Base-by-base conservation (phyloP, 768 basidiomycete genomes). In the Leccinum broughii region DNA sequence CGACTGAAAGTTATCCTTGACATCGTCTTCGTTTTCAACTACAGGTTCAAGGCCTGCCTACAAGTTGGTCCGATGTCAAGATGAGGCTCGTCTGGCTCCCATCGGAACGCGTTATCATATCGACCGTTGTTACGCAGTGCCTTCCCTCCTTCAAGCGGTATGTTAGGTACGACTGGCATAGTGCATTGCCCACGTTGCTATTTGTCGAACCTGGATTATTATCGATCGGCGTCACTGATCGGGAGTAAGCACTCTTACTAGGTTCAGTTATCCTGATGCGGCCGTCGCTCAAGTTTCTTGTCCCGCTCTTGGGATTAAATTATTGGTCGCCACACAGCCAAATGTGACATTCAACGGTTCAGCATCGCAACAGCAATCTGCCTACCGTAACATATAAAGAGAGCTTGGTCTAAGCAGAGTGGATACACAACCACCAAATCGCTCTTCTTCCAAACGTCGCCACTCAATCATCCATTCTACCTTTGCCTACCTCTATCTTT, bases 321-420 rank as follows among this genome's bases (percentile, higher is more conserved):
- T 10, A 51, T 50, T 37, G 10, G 24, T 32, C 55, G 1, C 28
- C 34, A 50, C 58, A 51, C 51, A 56, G 56, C 50, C 30, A 22
- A 26, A 20, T 20, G 11, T 6, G 8, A 44, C 41, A 20, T 24
- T 22, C 4, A 22, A 44, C 8, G 1, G 20, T 39, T 55, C 37
- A n/a, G 26, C 44, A 26, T 52, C 50, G 35, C 60, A 22, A 30
- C 22, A 22, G 10, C 44, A 32, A 32, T 54, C 34, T 34, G 56
- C 39, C 39, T 39, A 35, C 15, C 44, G 22, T 20, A 14, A 44
- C 20, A 51, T 72, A 71, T 73, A 72, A 65, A 44, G 69, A 59
- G 57, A 28, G 58, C 59, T 51, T 35, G n/a, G 22, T 57, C 49
- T 51, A 22, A 59, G 54, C 60, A 60, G 51, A 51, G 24, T 52